phyloP scores from a whole-genome alignment of 345 rosid species.

The Erucastrum elatum region DNA sequence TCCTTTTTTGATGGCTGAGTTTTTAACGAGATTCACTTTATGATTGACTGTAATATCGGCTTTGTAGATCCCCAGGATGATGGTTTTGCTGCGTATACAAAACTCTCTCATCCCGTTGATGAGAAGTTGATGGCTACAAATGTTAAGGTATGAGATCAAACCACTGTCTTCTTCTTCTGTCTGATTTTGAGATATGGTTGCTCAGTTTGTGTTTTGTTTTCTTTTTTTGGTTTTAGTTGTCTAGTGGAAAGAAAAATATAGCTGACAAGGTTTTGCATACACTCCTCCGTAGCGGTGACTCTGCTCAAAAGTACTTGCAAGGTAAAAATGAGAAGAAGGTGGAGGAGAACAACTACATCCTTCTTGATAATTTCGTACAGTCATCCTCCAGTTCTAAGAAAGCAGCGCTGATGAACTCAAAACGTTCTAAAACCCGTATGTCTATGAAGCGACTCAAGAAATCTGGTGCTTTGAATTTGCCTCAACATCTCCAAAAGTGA shows the following conservation, averaged over 20 bases:
- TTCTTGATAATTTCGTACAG: constrained; percentile 73
- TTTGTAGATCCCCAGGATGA: constrained; percentile 51
- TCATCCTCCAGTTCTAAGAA: constrained; percentile 47
- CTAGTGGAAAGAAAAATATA: constrained; percentile 52
- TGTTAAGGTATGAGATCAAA: constrained; percentile 43
- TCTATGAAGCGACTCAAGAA: constrained; percentile 76
- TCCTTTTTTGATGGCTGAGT: neutral
- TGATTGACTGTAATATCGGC: neutral
- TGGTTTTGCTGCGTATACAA: constrained; percentile 50
- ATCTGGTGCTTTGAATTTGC: constrained; percentile 56
- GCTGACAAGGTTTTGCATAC: constrained; percentile 64
- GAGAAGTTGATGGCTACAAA: constrained; percentile 55
- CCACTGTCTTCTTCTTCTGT: constrained; percentile 6
- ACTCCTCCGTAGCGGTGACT: constrained; percentile 81
- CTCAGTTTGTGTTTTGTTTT: constrained; percentile 7
- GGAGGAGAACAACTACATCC: constrained; percentile 68
- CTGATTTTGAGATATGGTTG: neutral
- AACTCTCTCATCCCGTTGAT: constrained; percentile 51
- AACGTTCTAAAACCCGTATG: constrained; percentile 79
- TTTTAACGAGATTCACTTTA: too few relatives aligned
- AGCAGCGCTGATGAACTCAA: constrained; percentile 55
- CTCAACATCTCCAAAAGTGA: constrained; percentile 58
- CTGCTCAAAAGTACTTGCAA: constrained; percentile 73
- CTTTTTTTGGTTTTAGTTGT: constrained; percentile 43
- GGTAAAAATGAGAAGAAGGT: constrained; percentile 64